These are phyloP conservation scores for Wallacemonas rigidus DNA, from an alignment of 208 protist genomes.

Conservation along the genomic window DNA sequence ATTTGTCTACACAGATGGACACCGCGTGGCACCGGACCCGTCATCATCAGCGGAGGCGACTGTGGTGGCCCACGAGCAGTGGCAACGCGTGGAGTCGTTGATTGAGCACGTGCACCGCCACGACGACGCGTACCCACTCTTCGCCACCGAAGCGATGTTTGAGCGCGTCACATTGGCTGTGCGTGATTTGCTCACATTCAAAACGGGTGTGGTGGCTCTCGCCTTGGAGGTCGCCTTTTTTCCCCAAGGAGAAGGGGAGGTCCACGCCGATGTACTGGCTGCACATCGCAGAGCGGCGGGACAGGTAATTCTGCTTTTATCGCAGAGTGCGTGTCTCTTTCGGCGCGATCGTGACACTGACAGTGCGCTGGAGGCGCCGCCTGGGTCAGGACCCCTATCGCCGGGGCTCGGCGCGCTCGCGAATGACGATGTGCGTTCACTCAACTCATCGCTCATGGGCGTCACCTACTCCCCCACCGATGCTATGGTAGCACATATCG, in stretches of 20 bases:
- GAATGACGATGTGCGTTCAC: not conserved
- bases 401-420: too few species aligned
- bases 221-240: not conserved
- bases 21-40: not conserved
- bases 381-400: too few species aligned
- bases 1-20: not conserved
- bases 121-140: not conserved
- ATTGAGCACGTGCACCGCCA: slow-evolving; percentile 1
- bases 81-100: not conserved
- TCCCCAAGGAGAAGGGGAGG: not conserved
- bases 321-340: not conserved
- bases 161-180: not conserved
- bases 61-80: not conserved
- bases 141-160: not conserved
- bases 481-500: not conserved
- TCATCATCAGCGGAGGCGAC: not conserved
- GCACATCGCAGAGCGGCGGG: not conserved
- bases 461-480: not conserved
- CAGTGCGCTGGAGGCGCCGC: not conserved
- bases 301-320: not conserved
- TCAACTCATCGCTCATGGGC: slow-evolving; percentile 7
- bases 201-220: not conserved
- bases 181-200: not conserved
- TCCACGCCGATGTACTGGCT: not conserved
- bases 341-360: not conserved